These are phyloP conservation scores for Inonotus obliquus DNA, from an alignment of 1,284 basidiomycete genomes.

Conservation along the genomic window DNA sequence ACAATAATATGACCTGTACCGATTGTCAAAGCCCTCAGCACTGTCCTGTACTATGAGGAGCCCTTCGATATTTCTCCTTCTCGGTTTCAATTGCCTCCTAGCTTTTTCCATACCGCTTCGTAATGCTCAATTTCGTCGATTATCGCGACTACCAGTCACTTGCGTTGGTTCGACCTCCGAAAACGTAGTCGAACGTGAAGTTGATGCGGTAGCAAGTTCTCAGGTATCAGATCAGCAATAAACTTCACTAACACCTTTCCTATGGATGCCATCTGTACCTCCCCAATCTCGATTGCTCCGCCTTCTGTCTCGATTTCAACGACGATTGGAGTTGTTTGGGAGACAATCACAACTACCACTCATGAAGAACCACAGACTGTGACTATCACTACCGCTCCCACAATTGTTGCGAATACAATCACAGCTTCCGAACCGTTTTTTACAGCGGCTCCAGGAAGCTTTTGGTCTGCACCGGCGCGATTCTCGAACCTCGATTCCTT, in stretches of 20 bases:
- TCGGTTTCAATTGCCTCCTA: neutral
- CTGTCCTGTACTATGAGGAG: neutral
- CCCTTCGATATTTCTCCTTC: neutral
- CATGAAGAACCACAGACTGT: slow-evolving; percentile 32
- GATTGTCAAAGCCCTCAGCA: neutral
- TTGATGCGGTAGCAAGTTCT: neutral
- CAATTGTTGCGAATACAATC: slow-evolving; percentile 28
- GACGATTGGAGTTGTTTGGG: neutral
- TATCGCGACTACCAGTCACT: neutral
- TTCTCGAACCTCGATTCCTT: slow-evolving; percentile 59
- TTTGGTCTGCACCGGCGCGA: slow-evolving; percentile 48
- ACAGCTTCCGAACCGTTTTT: slow-evolving; percentile 15
- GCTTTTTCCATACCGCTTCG: slow-evolving; percentile 1
- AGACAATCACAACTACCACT: slow-evolving; percentile 23
- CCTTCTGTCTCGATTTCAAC: slow-evolving; percentile 7
- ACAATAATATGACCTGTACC: neutral
- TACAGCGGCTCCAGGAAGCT: slow-evolving; percentile 22
- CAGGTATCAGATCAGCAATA: neutral
- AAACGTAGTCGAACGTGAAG: neutral
- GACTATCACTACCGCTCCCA: slow-evolving; percentile 29
- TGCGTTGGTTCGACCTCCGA: neutral
- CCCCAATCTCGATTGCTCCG: neutral
- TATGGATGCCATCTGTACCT: neutral
- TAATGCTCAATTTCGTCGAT: slow-evolving; percentile 9
- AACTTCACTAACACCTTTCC: neutral